Evolutionary conservation across 352 stramenopile species (phyloP).

Genomic region (Phytophthora megakarya): DNA sequence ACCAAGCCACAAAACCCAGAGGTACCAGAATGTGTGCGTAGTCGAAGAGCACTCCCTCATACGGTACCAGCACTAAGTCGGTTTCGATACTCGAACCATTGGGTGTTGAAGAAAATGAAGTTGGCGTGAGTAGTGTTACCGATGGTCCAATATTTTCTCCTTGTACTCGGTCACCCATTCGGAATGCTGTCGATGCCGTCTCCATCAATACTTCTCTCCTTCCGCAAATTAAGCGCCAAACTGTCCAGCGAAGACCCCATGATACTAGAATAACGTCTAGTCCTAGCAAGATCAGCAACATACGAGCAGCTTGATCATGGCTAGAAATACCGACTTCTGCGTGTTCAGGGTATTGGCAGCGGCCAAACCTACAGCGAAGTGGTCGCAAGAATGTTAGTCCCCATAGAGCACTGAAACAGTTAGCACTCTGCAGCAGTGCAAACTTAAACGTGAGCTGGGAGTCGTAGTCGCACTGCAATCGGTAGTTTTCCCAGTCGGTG

Average conservation of each 20-base stretch:
- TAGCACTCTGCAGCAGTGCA: constrained; percentile 64
- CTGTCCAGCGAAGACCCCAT: constrained; percentile 48
- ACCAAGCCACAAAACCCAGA: constrained; percentile 71
- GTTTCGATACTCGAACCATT: constrained; percentile 27
- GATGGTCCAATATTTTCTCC: not conserved
- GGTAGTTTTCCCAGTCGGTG: constrained; percentile 80
- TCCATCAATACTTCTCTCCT: constrained; percentile 4
- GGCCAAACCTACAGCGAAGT: constrained; percentile 26
- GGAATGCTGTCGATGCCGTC: not conserved
- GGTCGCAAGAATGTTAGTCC: constrained; percentile 54
- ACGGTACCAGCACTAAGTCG: constrained; percentile 52
- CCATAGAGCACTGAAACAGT: constrained; percentile 63
- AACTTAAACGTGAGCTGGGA: constrained; percentile 80
- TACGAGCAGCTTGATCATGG: constrained; percentile 46
- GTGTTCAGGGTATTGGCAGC: constrained; percentile 25
- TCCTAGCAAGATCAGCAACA: constrained; percentile 55
- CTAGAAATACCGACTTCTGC: constrained; percentile 35
- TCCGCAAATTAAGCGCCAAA: constrained; percentile 28
- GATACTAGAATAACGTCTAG: constrained; percentile 53
- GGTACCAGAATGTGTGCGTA: constrained; percentile 73
- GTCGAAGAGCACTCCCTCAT: constrained; percentile 78
- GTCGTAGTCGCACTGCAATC: constrained; percentile 67
- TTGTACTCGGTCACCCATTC: constrained; percentile 2
- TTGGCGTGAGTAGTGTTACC: constrained; percentile 5
- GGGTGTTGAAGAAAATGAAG: constrained; percentile 3